phyloP scores from a whole-genome alignment of 2,329 filamentous ascomycete species.

The Trichoderma afroharzianum region DNA sequence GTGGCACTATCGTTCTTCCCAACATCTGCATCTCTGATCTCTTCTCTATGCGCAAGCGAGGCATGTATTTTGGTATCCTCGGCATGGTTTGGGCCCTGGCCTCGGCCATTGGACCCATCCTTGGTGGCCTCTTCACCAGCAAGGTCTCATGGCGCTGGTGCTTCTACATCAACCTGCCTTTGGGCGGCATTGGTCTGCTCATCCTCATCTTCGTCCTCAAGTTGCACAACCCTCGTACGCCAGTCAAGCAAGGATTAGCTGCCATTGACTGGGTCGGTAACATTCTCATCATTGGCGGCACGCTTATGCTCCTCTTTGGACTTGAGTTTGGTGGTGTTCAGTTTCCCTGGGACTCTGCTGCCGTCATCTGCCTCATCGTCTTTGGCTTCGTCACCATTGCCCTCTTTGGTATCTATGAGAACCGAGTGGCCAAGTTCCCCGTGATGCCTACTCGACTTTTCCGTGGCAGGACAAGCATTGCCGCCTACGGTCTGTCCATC shows the following conservation, averaged over 20 bases:
- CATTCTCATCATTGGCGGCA: constrained; percentile 66
- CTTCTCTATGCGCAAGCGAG: constrained; percentile 49
- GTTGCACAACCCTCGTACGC: constrained; percentile 64
- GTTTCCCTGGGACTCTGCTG: constrained; percentile 70
- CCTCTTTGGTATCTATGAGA: constrained; percentile 70
- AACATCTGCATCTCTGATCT: constrained; percentile 58
- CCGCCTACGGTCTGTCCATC: constrained; percentile 64
- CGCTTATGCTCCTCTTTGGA: constrained; percentile 81
- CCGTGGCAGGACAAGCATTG: constrained; percentile 59
- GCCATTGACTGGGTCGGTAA: constrained; percentile 59
- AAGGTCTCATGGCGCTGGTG: constrained; percentile 67
- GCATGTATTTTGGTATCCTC: constrained; percentile 51
- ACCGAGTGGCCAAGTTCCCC: constrained; percentile 69
- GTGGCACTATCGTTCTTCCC: constrained; percentile 56
- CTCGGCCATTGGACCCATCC: constrained; percentile 60
- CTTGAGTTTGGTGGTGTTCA: constrained; percentile 78
- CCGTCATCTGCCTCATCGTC: constrained; percentile 72
- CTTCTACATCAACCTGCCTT: constrained; percentile 61
- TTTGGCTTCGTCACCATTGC: constrained; percentile 63
- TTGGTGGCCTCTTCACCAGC: constrained; percentile 66
- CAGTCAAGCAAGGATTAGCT: constrained; percentile 57
- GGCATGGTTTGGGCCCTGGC: constrained; percentile 63
- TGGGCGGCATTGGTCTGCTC: constrained; percentile 44
- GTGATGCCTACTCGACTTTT: constrained; percentile 75
- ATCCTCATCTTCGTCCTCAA: constrained; percentile 61